Base-by-base conservation (phyloP, 2,329 filamentous ascomycete genomes). In the Sporothrix schenckii region DNA sequence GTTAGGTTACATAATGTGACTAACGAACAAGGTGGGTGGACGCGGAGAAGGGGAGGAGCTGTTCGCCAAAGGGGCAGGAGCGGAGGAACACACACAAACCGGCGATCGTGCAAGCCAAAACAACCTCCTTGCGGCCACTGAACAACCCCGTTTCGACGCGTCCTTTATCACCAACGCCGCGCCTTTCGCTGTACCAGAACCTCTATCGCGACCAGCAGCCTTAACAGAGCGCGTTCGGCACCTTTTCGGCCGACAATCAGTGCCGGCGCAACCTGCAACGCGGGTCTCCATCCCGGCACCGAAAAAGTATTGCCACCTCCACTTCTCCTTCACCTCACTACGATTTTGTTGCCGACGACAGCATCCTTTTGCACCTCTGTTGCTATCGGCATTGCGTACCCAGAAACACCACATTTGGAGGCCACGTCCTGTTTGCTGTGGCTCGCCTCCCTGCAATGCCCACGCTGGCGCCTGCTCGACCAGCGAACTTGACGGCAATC, bases 371-470 rank as follows among this genome's bases (percentile, higher is more conserved):
- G 19, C 16, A n/a, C n/a, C 4, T 67, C 5, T 19, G 5, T 30
- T 30, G 30, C 39, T 44, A 1, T 34, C 24, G 41, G n/a, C 19
- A 52, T 39, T 66, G 27, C 19, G 10, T 16, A 54, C 21, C 34
- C 65, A 9, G 7, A 44, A 67, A 21, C 52, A n/a, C 50, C 16
- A 21, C n/a, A 44, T 58, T 67, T 67, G 72, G 63, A 72, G 72
- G 68, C 70, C 47, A 52, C 52, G 24, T 16, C 68, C 66, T 50
- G 16, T 44, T 34, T 47, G 30, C 21, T 52, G 30, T 47, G 24
- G 53, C 30, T n/a, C 47, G 19, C 50, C n/a, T 11, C 21, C 53
- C 41, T 74, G 67, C 72, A 69, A 73, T 74, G 73, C 71, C 30
- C 54, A 68, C 21, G 21, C 69, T 47, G 66, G 63, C 24, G 71